Evolutionary conservation across 2,329 filamentous ascomycete genomes (phyloP).

Genomic region (Aspergillus fumigatus): DNA sequence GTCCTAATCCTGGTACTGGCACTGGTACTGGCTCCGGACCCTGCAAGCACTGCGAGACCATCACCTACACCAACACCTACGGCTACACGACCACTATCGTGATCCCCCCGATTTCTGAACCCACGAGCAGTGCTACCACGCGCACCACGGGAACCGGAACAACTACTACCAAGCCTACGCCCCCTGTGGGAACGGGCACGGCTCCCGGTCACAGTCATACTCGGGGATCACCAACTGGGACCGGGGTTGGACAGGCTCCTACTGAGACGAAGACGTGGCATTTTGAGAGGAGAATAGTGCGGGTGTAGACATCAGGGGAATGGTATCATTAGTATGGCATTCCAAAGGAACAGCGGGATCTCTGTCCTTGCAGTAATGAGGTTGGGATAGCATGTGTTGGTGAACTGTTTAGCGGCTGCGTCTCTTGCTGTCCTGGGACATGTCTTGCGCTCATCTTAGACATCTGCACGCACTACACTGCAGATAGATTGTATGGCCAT

Average conservation of each 20-base stretch:
- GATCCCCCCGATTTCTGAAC: conserved; percentile 14
- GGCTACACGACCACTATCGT: conserved; percentile 24
- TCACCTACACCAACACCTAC: conserved; percentile 24
- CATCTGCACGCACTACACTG: background rate
- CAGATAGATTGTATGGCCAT: background rate
- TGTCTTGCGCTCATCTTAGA: no score
- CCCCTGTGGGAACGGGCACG: background rate
- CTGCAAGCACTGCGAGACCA: conserved; percentile 23
- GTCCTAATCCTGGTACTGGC: no score
- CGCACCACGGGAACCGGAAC: no score
- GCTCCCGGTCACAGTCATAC: background rate
- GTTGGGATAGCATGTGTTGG: no score
- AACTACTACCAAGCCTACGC: background rate
- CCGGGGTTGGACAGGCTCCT: conserved; percentile 4
- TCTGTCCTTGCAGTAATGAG: background rate
- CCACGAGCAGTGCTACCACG: conserved; percentile 1
- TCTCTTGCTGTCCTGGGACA: background rate
- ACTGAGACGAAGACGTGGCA: conserved; percentile 1
- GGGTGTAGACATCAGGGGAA: background rate
- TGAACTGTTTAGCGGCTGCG: no score
- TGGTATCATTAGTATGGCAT: background rate
- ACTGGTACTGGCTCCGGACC: background rate
- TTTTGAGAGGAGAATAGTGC: background rate
- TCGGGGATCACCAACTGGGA: background rate
- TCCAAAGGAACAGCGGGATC: background rate